Percentiles rank a stretch among this genome's conserved stretches.
These are phyloP conservation scores for Xylariaceae sp. DNA, from an alignment of 2,329 filamentous ascomycete species.

Conservation along the genomic window DNA sequence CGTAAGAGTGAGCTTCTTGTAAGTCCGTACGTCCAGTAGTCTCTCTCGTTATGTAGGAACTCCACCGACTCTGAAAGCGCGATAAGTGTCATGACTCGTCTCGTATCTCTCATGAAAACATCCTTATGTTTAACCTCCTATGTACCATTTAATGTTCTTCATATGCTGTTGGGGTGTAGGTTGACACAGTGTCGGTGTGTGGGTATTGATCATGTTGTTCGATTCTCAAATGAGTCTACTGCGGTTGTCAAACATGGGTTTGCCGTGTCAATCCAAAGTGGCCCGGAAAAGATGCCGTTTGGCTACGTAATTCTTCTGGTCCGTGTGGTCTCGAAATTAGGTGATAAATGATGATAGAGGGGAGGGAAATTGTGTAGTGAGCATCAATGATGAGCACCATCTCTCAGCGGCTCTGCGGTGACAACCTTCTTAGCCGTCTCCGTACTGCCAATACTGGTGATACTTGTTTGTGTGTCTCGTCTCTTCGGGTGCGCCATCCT, in stretches of 20 bases:
- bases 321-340: background rate
- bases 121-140: conserved; percentile 1
- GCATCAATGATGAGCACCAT: background rate
- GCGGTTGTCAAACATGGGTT: background rate
- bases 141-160: background rate
- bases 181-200: too few species aligned
- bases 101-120: conserved; percentile 20
- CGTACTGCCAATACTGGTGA: conserved; percentile 65
- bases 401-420: conserved; percentile 44
- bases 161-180: background rate
- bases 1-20: too few species aligned
- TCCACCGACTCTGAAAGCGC: background rate
- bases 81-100: conserved; percentile 10
- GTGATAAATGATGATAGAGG: background rate
- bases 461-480: conserved; percentile 66
- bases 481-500: conserved; percentile 50
- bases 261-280: background rate
- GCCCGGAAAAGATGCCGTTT: background rate
- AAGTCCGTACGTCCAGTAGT: too few species aligned
- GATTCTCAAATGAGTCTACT: background rate
- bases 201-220: background rate
- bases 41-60: conserved; percentile 2
- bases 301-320: too few species aligned
- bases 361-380: background rate
- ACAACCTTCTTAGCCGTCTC: conserved; percentile 68